Conservation (phyloP, 495 filamentous ascomycete species). For the Cercophora newfieldiana region DNA sequence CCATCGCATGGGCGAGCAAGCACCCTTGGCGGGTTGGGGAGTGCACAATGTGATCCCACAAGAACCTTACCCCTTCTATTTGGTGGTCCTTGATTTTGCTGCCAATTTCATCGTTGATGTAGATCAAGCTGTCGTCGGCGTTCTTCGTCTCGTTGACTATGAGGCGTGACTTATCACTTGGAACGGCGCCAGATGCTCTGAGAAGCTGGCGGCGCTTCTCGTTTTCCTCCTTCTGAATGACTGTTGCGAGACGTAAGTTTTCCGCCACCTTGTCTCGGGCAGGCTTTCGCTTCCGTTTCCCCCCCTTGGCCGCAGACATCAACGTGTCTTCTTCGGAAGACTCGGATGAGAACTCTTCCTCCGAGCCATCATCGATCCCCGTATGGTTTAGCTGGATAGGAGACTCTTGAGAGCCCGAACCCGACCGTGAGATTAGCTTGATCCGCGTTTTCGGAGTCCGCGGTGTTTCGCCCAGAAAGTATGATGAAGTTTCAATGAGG, state of each 20-base stretch:
- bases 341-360: not conserved
- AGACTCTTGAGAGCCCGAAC: not conserved
- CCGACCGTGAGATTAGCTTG: not conserved
- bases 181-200: slow-evolving; percentile 37
- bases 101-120: slow-evolving; percentile 50
- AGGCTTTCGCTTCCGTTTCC: slow-evolving; percentile 48
- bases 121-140: slow-evolving; percentile 52
- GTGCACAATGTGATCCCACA: slow-evolving; percentile 77
- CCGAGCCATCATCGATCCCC: not conserved
- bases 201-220: slow-evolving; percentile 49
- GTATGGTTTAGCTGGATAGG: not conserved
- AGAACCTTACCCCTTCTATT: slow-evolving; percentile 73
- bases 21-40: slow-evolving; percentile 65
- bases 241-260: slow-evolving; percentile 47
- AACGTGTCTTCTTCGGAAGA: slow-evolving; percentile 19
- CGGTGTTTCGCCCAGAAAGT: not conserved
- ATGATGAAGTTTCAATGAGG: not conserved
- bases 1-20: slow-evolving; percentile 90
- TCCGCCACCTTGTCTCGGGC: slow-evolving; percentile 48
- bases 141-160: slow-evolving; percentile 72
- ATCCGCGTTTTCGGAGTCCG: not conserved
- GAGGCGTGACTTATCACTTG: slow-evolving; percentile 50
- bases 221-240: slow-evolving; percentile 46
- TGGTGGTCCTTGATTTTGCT: slow-evolving; percentile 56
- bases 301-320: slow-evolving; percentile 37